phyloP scores from a whole-genome alignment of 176 grass and related monocot species.

The Raddia guianensis region DNA sequence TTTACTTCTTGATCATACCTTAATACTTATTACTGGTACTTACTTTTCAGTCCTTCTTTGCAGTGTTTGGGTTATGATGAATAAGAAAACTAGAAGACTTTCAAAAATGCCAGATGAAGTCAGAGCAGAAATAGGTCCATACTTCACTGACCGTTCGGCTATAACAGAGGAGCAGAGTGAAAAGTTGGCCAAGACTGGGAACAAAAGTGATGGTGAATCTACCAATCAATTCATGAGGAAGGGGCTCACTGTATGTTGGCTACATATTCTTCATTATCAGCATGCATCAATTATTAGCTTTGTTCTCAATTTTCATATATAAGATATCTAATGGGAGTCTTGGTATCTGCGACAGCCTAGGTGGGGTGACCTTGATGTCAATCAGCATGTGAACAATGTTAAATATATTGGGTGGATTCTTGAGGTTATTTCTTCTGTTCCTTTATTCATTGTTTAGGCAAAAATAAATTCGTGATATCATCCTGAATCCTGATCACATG shows the following conservation, averaged over 20 bases:
- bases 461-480: background rate
- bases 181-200: constrained; percentile 65
- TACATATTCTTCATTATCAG: background rate
- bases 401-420: constrained; percentile 99
- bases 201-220: constrained; percentile 40
- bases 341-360: constrained; percentile 66
- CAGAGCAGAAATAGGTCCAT: constrained; percentile 85
- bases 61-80: constrained; percentile 99
- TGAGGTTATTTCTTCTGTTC: constrained; percentile 59
- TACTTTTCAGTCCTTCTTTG: constrained; percentile 23
- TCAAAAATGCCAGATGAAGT: constrained; percentile 95
- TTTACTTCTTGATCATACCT: background rate
- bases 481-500: background rate
- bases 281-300: background rate
- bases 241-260: constrained; percentile 80
- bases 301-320: background rate
- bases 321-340: constrained; percentile 15
- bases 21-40: background rate
- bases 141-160: constrained; percentile 65
- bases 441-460: background rate
- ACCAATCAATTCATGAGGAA: constrained; percentile 63
- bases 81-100: constrained; percentile 86
- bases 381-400: constrained; percentile 99
- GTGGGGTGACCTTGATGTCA: constrained; percentile 94
- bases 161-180: constrained; percentile 72